Percentiles rank a stretch among this genome's conserved stretches.
These are phyloP conservation scores for Jaapia argillacea DNA, from an alignment of 768 basidiomycete species.

Conservation along the genomic window DNA sequence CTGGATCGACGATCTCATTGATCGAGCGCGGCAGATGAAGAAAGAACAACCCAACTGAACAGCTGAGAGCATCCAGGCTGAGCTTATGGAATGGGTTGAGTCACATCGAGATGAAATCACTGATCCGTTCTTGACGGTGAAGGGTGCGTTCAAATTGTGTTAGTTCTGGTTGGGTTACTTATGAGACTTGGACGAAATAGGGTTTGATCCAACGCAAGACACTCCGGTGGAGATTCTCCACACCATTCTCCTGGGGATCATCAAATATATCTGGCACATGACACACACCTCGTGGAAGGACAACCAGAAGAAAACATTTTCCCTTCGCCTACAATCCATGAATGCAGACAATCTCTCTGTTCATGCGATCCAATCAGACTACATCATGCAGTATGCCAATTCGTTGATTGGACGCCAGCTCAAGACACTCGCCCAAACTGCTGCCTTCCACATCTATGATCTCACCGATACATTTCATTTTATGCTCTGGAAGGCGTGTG, in stretches of 20 bases:
- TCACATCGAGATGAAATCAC: neutral
- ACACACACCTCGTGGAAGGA: constrained; percentile 13
- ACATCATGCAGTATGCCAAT: constrained; percentile 21
- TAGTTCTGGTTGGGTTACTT: neutral
- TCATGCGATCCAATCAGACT: constrained; percentile 16
- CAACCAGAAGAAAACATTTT: constrained; percentile 15
- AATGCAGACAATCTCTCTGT: constrained; percentile 17
- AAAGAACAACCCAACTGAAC: neutral
- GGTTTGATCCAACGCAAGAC: constrained; percentile 4
- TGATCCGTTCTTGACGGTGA: neutral
- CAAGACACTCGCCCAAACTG: constrained; percentile 13
- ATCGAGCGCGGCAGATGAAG: neutral
- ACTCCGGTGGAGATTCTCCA: constrained; percentile 11
- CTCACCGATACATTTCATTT: constrained; percentile 11
- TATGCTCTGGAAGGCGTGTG: constrained; percentile 20
- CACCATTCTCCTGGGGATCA: constrained; percentile 14
- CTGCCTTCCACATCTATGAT: constrained; percentile 12
- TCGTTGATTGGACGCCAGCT: constrained; percentile 16
- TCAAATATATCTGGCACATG: constrained; percentile 24
- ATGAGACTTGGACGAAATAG: neutral
- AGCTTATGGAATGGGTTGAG: constrained; percentile 13
- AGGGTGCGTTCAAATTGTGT: neutral
- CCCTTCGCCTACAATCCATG: constrained; percentile 16
- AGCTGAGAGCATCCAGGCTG: constrained; percentile 8
- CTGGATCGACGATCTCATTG: constrained; percentile 5